These are phyloP conservation scores for Cytospora chrysosperma DNA, from an alignment of 2,329 filamentous ascomycete species.

Conservation along the genomic window DNA sequence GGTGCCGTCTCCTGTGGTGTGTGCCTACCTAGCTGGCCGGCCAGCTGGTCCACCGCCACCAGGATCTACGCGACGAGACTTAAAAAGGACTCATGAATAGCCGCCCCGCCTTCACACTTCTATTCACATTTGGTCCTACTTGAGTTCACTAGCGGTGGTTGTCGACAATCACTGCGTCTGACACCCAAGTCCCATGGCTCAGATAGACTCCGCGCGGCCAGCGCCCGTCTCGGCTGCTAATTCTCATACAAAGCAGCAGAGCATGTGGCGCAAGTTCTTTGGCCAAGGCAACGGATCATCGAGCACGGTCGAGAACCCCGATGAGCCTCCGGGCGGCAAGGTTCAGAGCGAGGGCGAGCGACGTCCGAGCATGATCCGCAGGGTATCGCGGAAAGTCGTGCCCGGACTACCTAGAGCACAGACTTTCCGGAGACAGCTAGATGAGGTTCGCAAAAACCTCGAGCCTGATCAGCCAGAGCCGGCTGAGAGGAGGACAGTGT, in stretches of 20 bases:
- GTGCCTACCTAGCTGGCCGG: conserved; percentile 17
- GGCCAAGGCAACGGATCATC: conserved; percentile 28
- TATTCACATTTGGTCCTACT: not conserved
- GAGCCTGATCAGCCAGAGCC: conserved; percentile 62
- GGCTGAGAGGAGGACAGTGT: conserved; percentile 70
- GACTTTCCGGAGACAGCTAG: conserved; percentile 81
- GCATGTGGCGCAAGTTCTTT: conserved; percentile 30
- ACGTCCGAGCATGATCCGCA: conserved; percentile 40
- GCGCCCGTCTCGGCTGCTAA: conserved; percentile 25
- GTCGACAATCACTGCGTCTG: not conserved
- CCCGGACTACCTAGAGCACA: conserved; percentile 73
- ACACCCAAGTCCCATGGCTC: conserved; percentile 30
- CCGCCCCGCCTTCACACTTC: not conserved
- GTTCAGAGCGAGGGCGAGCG: conserved; percentile 32
- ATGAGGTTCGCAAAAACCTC: conserved; percentile 73
- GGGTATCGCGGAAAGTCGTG: conserved; percentile 62
- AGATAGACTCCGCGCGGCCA: conserved; percentile 26
- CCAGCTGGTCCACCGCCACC: conserved; percentile 18
- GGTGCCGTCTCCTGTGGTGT: conserved; percentile 14
- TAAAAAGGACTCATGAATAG: conserved; percentile 15
- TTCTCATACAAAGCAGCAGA: conserved; percentile 25
- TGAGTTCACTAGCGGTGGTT: not conserved
- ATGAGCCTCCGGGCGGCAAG: conserved; percentile 28
- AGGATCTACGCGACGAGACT: conserved; percentile 4
- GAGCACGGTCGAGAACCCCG: conserved; percentile 27